Evolutionary conservation across 345 rosid species (phyloP).

Genomic region (Cochlearia excelsa): DNA sequence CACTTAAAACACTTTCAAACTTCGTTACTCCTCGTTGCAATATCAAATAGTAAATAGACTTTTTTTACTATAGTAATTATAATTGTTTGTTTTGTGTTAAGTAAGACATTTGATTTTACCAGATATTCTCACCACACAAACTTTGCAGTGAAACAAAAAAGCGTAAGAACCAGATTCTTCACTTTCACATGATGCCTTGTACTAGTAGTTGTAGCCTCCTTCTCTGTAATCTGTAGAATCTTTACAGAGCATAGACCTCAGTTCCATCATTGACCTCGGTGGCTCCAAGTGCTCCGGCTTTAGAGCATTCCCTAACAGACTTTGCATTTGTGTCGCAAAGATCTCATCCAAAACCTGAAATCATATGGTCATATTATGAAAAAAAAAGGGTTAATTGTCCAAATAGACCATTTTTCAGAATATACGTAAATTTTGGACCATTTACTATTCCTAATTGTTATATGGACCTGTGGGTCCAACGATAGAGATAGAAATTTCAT

Average conservation of each 20-base stretch:
- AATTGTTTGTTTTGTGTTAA: not conserved
- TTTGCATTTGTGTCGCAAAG: slow-evolving; percentile 80
- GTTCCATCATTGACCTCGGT: slow-evolving; percentile 82
- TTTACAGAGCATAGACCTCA: slow-evolving; percentile 79
- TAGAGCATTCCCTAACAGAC: slow-evolving; percentile 73
- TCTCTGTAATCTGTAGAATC: slow-evolving; percentile 55
- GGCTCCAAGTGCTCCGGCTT: slow-evolving; percentile 76
- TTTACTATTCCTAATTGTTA: no score
- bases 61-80: not conserved
- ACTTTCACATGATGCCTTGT: not conserved
- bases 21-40: not conserved
- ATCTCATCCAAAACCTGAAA: slow-evolving; percentile 82
- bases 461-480: no score
- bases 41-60: not conserved
- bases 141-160: slow-evolving; percentile 6
- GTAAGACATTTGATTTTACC: slow-evolving; percentile 3
- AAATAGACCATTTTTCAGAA: no score
- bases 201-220: slow-evolving; percentile 15
- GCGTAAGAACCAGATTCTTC: slow-evolving; percentile 13
- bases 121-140: slow-evolving; percentile 10
- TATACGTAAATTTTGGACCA: no score
- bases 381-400: no score
- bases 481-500: no score
- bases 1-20: not conserved
- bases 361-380: not conserved